Evolutionary conservation across 768 basidiomycete genomes (phyloP), one percentile per base, ranked within the genome.

Genomic region (Steccherinum ochraceum): DNA sequence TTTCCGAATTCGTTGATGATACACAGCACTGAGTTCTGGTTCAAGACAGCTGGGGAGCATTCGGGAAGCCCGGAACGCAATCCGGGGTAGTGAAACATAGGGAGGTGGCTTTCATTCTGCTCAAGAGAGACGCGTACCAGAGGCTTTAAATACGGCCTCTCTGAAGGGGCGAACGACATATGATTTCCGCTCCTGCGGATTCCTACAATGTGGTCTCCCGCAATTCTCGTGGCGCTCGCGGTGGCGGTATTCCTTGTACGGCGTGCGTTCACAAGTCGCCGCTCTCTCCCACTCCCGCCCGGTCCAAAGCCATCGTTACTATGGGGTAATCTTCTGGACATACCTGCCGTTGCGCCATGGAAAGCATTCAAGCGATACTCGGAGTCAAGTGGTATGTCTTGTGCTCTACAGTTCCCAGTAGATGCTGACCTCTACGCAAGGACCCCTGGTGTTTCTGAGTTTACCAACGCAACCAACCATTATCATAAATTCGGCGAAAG

Each of bases 261-360:
- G 30, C 30, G 30, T 7, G 7, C 16, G 7, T 7, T 35, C 30
- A 7, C 16, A 35, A 7, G 16, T 7, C 7, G 30, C 7, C 30
- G 16, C 7, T 7, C 7, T 35, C 30, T 7, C 30, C 30, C 7
- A 16, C 49, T 54, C 30, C 62, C 59, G 4, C 62, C 61, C 2
- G 62, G 62, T 16, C 62, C 62, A 3, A 60, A 53, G 35, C 46
- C 52, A 19, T 52, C 56, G 21, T 57, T 58, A 3, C 4, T 62
- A 30, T 50, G 62, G n/a, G 62, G 62, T 12, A 63, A 63, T 49
- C 35, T 60, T 24, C 25, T 52, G 10, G 55, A 62, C 21, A 24
- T 62, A 18, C 61, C 61, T 3, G 51, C 24, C 12, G 35, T 41
- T 12, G 24, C 54, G 7, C 47, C 48, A n/a, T 60, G 52, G 44